Percentiles rank a stretch among this genome's conserved stretches.
phyloP scores from a whole-genome alignment of 176 grass and related monocot species.

The Guadua angustifolia region DNA sequence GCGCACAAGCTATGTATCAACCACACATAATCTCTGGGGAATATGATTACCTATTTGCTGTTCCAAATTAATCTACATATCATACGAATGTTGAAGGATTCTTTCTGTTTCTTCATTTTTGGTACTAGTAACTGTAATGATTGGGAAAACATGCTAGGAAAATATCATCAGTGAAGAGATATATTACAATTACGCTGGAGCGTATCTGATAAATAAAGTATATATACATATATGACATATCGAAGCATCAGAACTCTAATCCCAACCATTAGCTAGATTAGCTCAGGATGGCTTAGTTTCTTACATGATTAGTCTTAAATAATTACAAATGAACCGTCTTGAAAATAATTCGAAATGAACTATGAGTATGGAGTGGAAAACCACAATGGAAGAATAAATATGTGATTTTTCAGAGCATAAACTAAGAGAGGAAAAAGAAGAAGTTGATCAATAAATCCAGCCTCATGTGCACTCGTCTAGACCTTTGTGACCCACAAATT shows the following conservation, averaged over 20 bases:
- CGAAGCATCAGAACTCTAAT: not conserved
- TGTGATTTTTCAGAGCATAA: not conserved
- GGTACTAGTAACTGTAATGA: not conserved
- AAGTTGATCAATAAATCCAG: not conserved
- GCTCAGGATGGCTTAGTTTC: not conserved
- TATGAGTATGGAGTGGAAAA: not conserved
- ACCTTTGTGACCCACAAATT: not conserved
- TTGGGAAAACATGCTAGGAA: not conserved
- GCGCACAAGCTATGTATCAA: not conserved
- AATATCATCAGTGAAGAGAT: not conserved
- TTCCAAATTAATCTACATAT: not conserved
- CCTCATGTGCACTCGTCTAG: not conserved
- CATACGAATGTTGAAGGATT: not conserved
- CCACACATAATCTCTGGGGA: slow-evolving; percentile 17
- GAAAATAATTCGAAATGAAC: not conserved
- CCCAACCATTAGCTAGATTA: not conserved
- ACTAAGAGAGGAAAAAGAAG: not conserved
- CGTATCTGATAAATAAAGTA: not conserved
- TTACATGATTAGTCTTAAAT: not conserved
- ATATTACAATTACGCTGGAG: not conserved
- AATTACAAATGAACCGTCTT: not conserved
- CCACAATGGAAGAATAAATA: not conserved
- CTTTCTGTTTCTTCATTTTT: not conserved
- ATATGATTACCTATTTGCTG: not conserved
- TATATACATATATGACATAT: too few species aligned